phyloP scores from a whole-genome alignment of 2,329 filamentous ascomycete species.

The Ceratocystis cubensis region DNA sequence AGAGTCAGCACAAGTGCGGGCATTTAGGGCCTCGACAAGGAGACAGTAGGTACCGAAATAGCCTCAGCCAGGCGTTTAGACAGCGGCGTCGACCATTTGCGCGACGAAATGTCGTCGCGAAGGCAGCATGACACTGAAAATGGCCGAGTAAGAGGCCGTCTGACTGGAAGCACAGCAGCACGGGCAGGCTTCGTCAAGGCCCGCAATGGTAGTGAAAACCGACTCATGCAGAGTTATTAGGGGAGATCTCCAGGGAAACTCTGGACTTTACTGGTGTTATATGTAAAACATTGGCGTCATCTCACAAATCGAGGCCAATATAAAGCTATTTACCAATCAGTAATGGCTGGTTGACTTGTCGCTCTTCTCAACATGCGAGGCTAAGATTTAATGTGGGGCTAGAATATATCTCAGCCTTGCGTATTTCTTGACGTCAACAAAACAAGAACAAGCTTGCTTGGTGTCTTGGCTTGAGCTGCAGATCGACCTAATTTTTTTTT shows the following conservation, averaged over 20 bases:
- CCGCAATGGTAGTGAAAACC: neutral
- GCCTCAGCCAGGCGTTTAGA: conserved; percentile 78
- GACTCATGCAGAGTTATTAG: neutral
- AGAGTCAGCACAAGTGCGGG: neutral
- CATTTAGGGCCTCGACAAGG: neutral
- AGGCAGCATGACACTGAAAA: neutral
- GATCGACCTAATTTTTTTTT: neutral
- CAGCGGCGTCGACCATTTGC: conserved; percentile 78
- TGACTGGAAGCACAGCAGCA: neutral
- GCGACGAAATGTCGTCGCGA: neutral
- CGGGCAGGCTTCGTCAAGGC: neutral
- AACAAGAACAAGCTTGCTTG: neutral
- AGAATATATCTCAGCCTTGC: neutral
- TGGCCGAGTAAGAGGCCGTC: neutral
- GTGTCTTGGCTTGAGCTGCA: neutral
- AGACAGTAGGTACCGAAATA: conserved; percentile 51
- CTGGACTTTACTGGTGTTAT: neutral
- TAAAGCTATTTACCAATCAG: neutral
- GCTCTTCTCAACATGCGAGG: neutral
- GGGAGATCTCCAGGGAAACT: neutral
- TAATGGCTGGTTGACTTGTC: neutral
- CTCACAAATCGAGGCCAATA: neutral
- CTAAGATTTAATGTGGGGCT: neutral
- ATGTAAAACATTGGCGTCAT: neutral
- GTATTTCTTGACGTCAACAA: neutral